Percentiles rank a stretch among this genome's conserved stretches.
These are phyloP conservation scores for Chimonanthus salicifolius DNA, from an alignment of 164 flowering plant genomes.

Conservation along the genomic window DNA sequence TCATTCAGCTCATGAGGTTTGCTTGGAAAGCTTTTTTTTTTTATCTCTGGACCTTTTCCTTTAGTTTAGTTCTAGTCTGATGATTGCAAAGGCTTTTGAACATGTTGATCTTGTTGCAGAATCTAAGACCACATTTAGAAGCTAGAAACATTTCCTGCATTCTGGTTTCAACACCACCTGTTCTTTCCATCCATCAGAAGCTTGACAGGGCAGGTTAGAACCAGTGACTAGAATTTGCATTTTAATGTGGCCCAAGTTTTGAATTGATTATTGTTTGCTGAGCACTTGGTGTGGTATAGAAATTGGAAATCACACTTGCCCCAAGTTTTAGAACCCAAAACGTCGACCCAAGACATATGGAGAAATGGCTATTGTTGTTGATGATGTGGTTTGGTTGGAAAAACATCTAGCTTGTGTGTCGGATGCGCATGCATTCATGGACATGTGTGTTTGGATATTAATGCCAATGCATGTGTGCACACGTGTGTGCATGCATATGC, in stretches of 20 bases:
- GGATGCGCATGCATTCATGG: too few species aligned
- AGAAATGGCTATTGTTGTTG: too few species aligned
- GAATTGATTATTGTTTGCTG: neutral
- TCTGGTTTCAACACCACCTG: slow-evolving; percentile 75
- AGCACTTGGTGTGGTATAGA: neutral
- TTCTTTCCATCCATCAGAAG: slow-evolving; percentile 37
- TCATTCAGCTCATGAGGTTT: slow-evolving; percentile 86
- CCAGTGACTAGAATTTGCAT: neutral
- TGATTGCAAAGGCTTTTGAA: neutral
- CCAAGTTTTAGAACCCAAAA: too few species aligned
- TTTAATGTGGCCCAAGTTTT: neutral
- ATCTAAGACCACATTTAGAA: slow-evolving; percentile 41
- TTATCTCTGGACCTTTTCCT: neutral
- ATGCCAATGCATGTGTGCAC: too few species aligned
- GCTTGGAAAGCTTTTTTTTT: neutral
- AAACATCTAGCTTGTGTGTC: too few species aligned
- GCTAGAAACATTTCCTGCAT: slow-evolving; percentile 33
- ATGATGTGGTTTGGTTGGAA: too few species aligned
- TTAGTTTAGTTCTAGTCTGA: neutral
- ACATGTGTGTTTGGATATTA: too few species aligned
- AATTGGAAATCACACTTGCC: neutral
- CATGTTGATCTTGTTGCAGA: slow-evolving; percentile 33
- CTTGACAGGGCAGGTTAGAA: slow-evolving; percentile 32
- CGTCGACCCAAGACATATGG: too few species aligned
- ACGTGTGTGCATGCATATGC: too few species aligned